Evolutionary conservation across 768 basidiomycete genomes (phyloP).

Genomic region (Auricularia sp.): DNA sequence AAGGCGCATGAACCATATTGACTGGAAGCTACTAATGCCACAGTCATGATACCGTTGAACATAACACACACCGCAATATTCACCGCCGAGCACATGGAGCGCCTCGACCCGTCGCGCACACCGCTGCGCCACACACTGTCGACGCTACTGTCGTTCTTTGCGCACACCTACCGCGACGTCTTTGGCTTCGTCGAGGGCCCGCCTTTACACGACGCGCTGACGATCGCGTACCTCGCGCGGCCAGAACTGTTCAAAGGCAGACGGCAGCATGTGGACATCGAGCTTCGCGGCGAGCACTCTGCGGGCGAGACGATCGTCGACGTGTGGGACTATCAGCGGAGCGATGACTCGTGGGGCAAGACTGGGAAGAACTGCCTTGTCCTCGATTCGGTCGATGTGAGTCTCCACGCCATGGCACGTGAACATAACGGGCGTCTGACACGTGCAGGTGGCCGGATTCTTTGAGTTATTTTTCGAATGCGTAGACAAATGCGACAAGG

Average conservation of each 20-base stretch:
- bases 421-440: constrained; percentile 4
- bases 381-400: constrained; percentile 56
- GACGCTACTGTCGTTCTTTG: constrained; percentile 66
- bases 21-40: not conserved
- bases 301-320: constrained; percentile 77
- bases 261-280: constrained; percentile 77
- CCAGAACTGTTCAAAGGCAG: constrained; percentile 53
- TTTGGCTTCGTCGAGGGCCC: constrained; percentile 83
- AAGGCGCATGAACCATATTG: not conserved
- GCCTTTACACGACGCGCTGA: constrained; percentile 79
- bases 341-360: constrained; percentile 57
- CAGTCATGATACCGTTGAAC: constrained; percentile 74
- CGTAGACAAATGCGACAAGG: constrained; percentile 45
- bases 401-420: constrained; percentile 14
- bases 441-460: constrained; percentile 46
- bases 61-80: constrained; percentile 82
- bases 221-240: constrained; percentile 63
- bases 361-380: constrained; percentile 70
- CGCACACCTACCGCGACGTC: constrained; percentile 55
- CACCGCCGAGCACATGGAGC: constrained; percentile 39
- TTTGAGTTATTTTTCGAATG: constrained; percentile 57
- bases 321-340: constrained; percentile 50
- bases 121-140: constrained; percentile 64
- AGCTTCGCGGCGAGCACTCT: constrained; percentile 55
- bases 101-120: constrained; percentile 37